Evolutionary conservation across 192 early-diverging fungal genomes (phyloP).

Genomic region (Rhizophagus prolifer): DNA sequence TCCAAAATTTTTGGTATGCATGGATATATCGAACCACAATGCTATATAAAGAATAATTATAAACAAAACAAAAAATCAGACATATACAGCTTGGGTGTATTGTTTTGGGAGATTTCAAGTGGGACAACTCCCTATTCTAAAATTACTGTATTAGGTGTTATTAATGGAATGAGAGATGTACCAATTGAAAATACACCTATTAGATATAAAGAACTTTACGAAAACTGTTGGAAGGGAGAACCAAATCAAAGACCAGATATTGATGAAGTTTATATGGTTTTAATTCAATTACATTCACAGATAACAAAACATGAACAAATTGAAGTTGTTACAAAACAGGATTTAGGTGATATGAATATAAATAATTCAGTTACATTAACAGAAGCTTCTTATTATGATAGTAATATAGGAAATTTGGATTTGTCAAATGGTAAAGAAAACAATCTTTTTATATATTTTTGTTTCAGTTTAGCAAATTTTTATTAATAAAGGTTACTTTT

Average conservation of each 20-base stretch:
- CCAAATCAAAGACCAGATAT: constrained; percentile 30
- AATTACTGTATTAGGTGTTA: constrained; percentile 5
- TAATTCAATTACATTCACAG: no score
- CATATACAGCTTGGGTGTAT: constrained; percentile 42
- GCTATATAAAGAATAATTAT: not conserved
- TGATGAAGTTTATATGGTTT: no score
- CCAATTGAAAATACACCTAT: constrained; percentile 35
- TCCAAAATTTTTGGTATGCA: not conserved
- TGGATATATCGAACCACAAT: constrained; percentile 2
- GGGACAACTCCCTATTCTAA: constrained; percentile 33
- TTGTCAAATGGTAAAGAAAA: no score
- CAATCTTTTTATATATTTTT: no score
- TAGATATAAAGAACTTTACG: constrained; percentile 38
- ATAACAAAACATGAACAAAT: no score
- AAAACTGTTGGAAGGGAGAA: constrained; percentile 38
- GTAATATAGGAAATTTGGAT: no score
- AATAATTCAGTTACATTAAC: no score
- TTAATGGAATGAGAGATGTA: constrained; percentile 32
- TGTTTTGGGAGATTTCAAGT: constrained; percentile 44
- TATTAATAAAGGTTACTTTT: no score
- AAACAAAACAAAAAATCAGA: constrained; percentile 36
- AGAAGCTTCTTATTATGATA: no score
- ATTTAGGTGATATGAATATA: no score
- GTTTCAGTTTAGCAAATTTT: no score
- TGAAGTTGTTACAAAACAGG: no score